Percentiles rank a stretch among this genome's conserved stretches.
Conservation (phyloP, 1,139 yeast genomes). For the Nakaseomyces delphensis region DNA sequence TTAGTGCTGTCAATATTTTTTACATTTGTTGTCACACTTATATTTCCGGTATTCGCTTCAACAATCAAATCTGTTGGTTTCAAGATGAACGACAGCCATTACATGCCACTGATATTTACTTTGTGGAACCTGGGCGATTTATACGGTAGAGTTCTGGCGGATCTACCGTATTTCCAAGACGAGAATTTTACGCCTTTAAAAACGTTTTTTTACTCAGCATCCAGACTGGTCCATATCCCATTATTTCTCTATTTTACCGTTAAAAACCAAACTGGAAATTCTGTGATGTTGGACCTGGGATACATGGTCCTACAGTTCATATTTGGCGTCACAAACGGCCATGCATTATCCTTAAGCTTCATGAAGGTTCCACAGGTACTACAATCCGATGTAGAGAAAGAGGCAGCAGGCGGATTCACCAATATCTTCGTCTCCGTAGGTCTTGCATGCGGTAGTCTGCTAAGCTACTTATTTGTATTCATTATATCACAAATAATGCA, state of each 20-base stretch:
- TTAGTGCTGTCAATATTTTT: slow-evolving; percentile 65
- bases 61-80: slow-evolving; percentile 40
- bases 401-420: slow-evolving; percentile 92
- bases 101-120: slow-evolving; percentile 68
- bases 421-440: slow-evolving; percentile 69
- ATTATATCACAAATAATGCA: slow-evolving; percentile 8
- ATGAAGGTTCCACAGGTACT: slow-evolving; percentile 64
- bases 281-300: slow-evolving; percentile 50
- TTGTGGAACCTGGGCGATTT: slow-evolving; percentile 89
- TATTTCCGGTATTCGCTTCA: slow-evolving; percentile 88
- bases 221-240: slow-evolving; percentile 51
- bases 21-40: slow-evolving; percentile 66
- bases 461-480: slow-evolving; percentile 57
- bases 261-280: slow-evolving; percentile 21
- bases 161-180: slow-evolving; percentile 19
- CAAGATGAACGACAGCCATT: slow-evolving; percentile 37
- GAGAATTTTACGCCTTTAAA: slow-evolving; percentile 23
- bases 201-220: slow-evolving; percentile 44
- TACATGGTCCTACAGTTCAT: slow-evolving; percentile 62
- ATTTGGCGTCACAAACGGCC: slow-evolving; percentile 87
- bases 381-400: slow-evolving; percentile 56
- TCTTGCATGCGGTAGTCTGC: slow-evolving; percentile 64
- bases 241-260: slow-evolving; percentile 59
- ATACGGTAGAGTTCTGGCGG: slow-evolving; percentile 68
- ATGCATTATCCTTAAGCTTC: slow-evolving; percentile 68